Conservation (phyloP, 805 yeast genomes). For the Nakazawaea populi region DNA sequence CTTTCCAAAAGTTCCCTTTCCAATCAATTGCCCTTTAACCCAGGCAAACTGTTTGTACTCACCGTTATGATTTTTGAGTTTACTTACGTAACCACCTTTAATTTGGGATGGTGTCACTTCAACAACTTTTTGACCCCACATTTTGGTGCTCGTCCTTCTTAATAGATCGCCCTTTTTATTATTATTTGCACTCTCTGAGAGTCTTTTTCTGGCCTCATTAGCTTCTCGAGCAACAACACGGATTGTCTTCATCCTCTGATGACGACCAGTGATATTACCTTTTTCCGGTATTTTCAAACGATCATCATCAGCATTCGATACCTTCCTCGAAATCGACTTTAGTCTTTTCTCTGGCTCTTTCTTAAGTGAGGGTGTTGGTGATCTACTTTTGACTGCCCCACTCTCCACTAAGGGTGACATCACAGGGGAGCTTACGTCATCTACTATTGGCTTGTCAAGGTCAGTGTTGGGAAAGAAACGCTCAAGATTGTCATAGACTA, state of each 20-base stretch:
- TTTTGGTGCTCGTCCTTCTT: slow-evolving; percentile 79
- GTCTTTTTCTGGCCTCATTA: slow-evolving; percentile 47
- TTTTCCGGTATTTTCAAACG: slow-evolving; percentile 7
- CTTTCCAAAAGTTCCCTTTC: slow-evolving; percentile 94
- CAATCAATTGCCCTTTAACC: slow-evolving; percentile 96
- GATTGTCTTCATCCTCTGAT: slow-evolving; percentile 80
- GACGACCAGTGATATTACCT: slow-evolving; percentile 19
- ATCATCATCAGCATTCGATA: slow-evolving; percentile 30
- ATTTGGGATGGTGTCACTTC: slow-evolving; percentile 78
- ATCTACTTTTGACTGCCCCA: slow-evolving; percentile 7
- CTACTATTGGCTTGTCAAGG: slow-evolving; percentile 83
- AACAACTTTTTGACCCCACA: slow-evolving; percentile 95
- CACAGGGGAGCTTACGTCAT: slow-evolving; percentile 60
- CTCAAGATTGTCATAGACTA: slow-evolving; percentile 86
- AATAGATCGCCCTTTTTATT: slow-evolving; percentile 30
- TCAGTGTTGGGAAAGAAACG: slow-evolving; percentile 89
- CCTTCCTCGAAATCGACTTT: slow-evolving; percentile 32
- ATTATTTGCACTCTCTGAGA: slow-evolving; percentile 14
- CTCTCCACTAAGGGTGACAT: slow-evolving; percentile 36
- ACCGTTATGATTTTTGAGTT: slow-evolving; percentile 59
- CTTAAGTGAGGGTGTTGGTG: neutral
- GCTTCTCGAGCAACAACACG: slow-evolving; percentile 94
- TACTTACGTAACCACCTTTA: slow-evolving; percentile 58
- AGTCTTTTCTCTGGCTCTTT: neutral
- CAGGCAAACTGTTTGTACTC: slow-evolving; percentile 85